Evolutionary conservation across 1,284 basidiomycete species (phyloP), one percentile per base, ranked within the genome.

Genomic region (Amylostereum areolatum): DNA sequence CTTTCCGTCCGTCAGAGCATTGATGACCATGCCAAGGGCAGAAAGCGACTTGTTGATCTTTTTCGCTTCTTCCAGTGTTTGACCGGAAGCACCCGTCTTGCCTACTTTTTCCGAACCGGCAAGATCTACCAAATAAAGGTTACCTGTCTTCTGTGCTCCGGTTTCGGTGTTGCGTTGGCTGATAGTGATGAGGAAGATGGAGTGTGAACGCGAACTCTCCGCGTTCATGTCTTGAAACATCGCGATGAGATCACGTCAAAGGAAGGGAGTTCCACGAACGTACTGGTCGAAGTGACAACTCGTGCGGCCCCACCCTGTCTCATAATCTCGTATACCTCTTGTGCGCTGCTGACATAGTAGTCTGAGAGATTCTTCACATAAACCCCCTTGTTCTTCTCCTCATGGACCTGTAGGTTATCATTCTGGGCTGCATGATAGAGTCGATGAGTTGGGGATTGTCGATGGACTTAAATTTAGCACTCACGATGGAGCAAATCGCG

Each of bases 281-380:
- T 59, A 96, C 93, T 97, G 4, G 97, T 99, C 3, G 95, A 88
- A 4, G 95, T 95, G 7, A 97, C 92, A 7, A 93, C 92, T 57
- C 97, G 81, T 31, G 93, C 88, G 46, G 81, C 80, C 47, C 92
- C 91, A 65, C 97, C 97, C 55, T 95, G 94, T 55, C 93, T 82
- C 95, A 99, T 98, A 62, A 99, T 97, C 69, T 97, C 93, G 66
- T 97, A 99, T 18, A 99, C 97, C 66, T 99, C 97, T n/a, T 81
- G 78, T 46, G 93, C 89, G 64, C 86, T 94, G 58, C 92, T 90
- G 49, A 99, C 97, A 71, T 99, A 99, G 72, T 94, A 97, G 64
- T 99, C 97, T 1, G 95, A 95, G 32, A 99, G 78, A 59, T 87
- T 89, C 77, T 99, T 99, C 60, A 99, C 96, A 66, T 99, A 98